Evolutionary conservation across 2,329 filamentous ascomycete species (phyloP).

Genomic region (Onygenales sp.): DNA sequence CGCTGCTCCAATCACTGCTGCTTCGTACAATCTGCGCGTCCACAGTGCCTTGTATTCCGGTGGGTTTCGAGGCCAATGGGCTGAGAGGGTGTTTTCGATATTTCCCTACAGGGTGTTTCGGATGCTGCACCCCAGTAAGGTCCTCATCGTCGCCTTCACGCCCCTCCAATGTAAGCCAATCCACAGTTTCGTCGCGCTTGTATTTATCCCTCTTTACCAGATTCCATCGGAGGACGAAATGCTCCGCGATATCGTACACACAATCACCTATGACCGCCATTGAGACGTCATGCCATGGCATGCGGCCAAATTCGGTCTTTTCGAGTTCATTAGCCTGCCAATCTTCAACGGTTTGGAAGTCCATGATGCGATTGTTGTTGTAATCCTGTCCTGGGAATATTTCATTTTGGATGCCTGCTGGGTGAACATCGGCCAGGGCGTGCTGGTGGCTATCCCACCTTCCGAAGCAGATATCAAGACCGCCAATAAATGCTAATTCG

Average conservation of each 20-base stretch:
- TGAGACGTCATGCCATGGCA: conserved; percentile 95
- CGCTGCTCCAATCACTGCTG: conserved; percentile 58
- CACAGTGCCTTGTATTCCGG: conserved; percentile 60
- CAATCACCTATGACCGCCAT: conserved; percentile 82
- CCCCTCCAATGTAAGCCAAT: conserved; percentile 75
- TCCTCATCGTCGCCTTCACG: conserved; percentile 72
- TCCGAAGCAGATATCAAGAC: conserved; percentile 87
- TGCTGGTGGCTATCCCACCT: conserved; percentile 86
- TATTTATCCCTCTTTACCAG: conserved; percentile 83
- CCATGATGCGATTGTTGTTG: conserved; percentile 94
- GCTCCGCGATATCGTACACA: conserved; percentile 88
- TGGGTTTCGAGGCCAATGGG: conserved; percentile 56
- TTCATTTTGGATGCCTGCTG: conserved; percentile 70
- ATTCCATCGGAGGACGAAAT: conserved; percentile 92
- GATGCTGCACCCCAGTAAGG: conserved; percentile 76
- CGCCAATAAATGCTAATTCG: conserved; percentile 80
- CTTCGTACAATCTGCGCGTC: conserved; percentile 81
- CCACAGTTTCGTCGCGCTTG: conserved; percentile 72
- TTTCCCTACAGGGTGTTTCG: conserved; percentile 78
- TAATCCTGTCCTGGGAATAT: conserved; percentile 93
- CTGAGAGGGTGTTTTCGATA: conserved; percentile 73
- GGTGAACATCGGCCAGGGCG: conserved; percentile 75
- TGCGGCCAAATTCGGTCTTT: conserved; percentile 83
- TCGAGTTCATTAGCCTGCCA: conserved; percentile 89
- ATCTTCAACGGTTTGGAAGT: conserved; percentile 80